A percentile compares a stretch with the other conserved stretches of the same genome.
Conservation (phyloP, 2,329 filamentous ascomycete genomes). For the Tolypocladium nubicola region DNA sequence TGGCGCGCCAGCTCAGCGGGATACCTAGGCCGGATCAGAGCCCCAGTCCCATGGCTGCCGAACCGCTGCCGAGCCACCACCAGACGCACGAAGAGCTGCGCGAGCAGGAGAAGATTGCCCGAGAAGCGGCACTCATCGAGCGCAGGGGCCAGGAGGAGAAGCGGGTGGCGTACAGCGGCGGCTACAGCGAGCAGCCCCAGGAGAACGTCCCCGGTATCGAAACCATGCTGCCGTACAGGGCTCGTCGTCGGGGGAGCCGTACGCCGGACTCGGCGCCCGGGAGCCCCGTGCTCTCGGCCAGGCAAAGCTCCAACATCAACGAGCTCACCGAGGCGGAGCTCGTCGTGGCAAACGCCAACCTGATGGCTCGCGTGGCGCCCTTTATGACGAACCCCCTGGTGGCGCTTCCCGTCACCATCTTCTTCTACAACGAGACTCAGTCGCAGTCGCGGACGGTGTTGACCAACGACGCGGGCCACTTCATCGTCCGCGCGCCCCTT, state of each 20-base stretch:
- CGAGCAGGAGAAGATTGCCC: conserved; percentile 56
- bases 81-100: conserved; percentile 33
- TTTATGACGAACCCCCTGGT: conserved; percentile 81
- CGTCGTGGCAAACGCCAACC: conserved; percentile 67
- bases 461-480: conserved; percentile 86
- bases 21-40: conserved; percentile 45
- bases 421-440: conserved; percentile 82
- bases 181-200: conserved; percentile 59
- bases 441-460: conserved; percentile 77
- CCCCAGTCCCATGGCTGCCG: conserved; percentile 5
- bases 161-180: conserved; percentile 57
- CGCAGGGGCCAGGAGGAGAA: conserved; percentile 61
- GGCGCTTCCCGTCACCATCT: conserved; percentile 72
- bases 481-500: conserved; percentile 66
- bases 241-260: conserved; percentile 19
- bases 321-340: conserved; percentile 71
- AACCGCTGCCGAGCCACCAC: conserved; percentile 9
- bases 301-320: conserved; percentile 23
- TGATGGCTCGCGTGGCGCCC: conserved; percentile 79
- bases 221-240: conserved; percentile 15
- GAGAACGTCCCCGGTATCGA: conserved; percentile 25
- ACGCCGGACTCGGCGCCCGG: conserved; percentile 28
- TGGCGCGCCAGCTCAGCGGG: conserved; percentile 80
- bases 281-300: conserved; percentile 30
- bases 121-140: conserved; percentile 69